These are phyloP conservation scores for Saccharomycopsis schoenii DNA, from an alignment of 805 yeast species.

Conservation along the genomic window DNA sequence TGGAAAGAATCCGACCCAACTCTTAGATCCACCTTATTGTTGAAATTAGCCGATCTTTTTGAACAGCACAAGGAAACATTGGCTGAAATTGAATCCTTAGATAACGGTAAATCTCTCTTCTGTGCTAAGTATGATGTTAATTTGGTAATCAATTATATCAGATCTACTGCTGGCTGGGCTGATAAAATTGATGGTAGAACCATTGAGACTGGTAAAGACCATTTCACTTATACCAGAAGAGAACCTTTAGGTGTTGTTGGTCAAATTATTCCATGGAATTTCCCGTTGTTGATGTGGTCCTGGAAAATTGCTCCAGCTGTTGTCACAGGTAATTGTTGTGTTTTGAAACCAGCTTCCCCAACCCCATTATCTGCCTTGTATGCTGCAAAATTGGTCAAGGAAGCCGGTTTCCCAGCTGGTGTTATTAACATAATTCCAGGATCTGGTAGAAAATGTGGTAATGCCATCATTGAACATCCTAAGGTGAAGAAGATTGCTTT, in stretches of 20 bases:
- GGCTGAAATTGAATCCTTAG: constrained; percentile 41
- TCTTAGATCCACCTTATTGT: constrained; percentile 32
- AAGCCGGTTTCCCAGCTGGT: constrained; percentile 59
- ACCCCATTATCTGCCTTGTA: constrained; percentile 59
- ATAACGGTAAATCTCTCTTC: constrained; percentile 42
- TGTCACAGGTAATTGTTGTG: constrained; percentile 56
- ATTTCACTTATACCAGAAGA: constrained; percentile 45
- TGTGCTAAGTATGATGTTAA: constrained; percentile 41
- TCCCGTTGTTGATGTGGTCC: constrained; percentile 57
- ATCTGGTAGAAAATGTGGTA: constrained; percentile 51
- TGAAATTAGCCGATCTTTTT: constrained; percentile 39
- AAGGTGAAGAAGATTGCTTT: constrained; percentile 69
- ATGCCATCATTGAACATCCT: constrained; percentile 46
- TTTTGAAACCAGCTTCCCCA: constrained; percentile 54
- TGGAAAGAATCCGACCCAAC: constrained; percentile 41
- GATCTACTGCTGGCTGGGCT: constrained; percentile 46
- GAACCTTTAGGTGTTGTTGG: constrained; percentile 67
- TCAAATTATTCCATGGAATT: constrained; percentile 66
- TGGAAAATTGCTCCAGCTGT: constrained; percentile 65
- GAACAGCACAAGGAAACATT: constrained; percentile 39
- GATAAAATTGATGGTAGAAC: constrained; percentile 41
- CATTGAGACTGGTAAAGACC: constrained; percentile 40
- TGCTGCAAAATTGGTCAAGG: constrained; percentile 40
- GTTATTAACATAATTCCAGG: constrained; percentile 56
- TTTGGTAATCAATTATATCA: constrained; percentile 36